A percentile compares a stretch with the other conserved stretches of the same genome.
Evolutionary conservation across 2,329 filamentous ascomycete species (phyloP).

Genomic region (Periglandula ipomoeae): DNA sequence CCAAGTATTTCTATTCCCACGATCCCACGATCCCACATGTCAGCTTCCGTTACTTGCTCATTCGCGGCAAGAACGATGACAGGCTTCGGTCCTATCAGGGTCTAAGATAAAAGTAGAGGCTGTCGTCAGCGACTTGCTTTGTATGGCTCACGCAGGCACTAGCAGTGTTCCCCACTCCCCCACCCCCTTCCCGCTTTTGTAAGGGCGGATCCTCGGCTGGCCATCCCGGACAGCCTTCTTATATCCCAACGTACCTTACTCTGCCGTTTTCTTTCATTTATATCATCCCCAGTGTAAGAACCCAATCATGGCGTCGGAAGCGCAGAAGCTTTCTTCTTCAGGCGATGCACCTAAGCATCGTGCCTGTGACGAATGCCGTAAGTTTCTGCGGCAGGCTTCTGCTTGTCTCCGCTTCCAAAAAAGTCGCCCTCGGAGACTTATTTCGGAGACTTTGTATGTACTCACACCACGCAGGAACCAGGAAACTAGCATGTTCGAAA

Average conservation of each 20-base stretch:
- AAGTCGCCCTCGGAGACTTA: conserved; percentile 1
- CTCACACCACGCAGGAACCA: conserved; percentile 35
- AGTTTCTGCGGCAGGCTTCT: conserved; percentile 16
- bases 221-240: no score
- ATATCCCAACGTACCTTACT: neutral
- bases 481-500: conserved; percentile 58
- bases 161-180: no score
- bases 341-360: conserved; percentile 39
- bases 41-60: no score
- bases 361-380: conserved; percentile 61
- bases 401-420: neutral
- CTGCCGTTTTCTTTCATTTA: neutral
- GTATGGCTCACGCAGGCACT: no score
- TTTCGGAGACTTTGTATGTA: conserved; percentile 21
- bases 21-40: no score
- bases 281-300: neutral
- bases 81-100: no score
- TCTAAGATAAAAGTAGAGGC: no score
- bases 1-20: no score
- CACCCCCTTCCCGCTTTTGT: no score
- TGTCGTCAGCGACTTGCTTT: no score
- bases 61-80: no score
- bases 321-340: neutral
- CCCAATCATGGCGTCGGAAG: neutral
- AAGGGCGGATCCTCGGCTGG: no score